phyloP scores from a whole-genome alignment of 257 asterid genomes.

The Nicotiana paniculata region DNA sequence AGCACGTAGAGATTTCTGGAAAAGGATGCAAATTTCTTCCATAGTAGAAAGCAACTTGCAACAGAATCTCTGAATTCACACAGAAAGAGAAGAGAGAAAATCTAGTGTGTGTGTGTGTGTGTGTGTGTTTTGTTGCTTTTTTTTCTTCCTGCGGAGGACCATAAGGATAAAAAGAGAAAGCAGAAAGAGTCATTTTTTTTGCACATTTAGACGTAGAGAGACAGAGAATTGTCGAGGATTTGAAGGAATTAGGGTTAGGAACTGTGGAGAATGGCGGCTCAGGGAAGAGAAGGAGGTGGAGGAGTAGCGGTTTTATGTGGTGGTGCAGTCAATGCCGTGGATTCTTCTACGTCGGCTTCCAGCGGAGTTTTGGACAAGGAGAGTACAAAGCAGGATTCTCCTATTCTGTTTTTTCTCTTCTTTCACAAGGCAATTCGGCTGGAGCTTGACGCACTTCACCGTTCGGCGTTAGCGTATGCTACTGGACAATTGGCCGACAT shows the following conservation, averaged over 20 bases:
- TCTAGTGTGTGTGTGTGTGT: background rate
- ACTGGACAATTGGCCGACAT: conserved; percentile 30
- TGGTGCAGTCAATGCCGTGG: conserved; percentile 23
- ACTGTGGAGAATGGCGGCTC: conserved; percentile 26
- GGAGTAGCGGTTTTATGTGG: conserved; percentile 41
- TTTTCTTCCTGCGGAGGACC: background rate
- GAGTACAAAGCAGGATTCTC: conserved; percentile 17
- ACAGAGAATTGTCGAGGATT: background rate
- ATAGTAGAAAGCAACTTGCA: background rate
- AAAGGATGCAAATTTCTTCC: background rate
- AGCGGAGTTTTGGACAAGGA: conserved; percentile 19
- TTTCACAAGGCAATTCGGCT: conserved; percentile 42
- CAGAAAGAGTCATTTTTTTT: background rate
- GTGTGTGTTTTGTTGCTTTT: background rate
- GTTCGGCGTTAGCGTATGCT: conserved; percentile 36
- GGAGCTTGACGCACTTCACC: conserved; percentile 40
- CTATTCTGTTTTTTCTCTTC: conserved; percentile 31
- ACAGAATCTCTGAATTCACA: background rate
- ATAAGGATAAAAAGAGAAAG: background rate
- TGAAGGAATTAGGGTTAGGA: conserved; percentile 7
- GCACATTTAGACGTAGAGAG: background rate
- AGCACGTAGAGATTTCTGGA: background rate
- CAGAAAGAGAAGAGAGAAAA: background rate
- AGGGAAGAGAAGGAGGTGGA: conserved; percentile 34
- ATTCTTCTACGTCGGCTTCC: conserved; percentile 14